phyloP scores from a whole-genome alignment of 2,329 filamentous ascomycete species.

The Phyllosticta capitalensis region DNA sequence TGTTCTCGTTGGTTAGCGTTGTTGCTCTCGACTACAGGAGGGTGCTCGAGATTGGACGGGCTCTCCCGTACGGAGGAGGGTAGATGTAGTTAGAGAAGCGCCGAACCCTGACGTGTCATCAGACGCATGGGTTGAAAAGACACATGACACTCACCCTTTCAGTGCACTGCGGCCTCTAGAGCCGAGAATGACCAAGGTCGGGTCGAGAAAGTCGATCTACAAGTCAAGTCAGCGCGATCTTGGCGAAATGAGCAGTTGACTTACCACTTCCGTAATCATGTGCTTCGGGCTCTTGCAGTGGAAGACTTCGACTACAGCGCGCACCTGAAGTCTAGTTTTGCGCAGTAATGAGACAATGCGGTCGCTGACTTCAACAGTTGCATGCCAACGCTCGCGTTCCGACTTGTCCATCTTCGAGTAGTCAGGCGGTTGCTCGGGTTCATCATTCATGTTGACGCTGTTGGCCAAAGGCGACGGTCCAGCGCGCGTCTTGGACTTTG shows the following conservation, averaged over 20 bases:
- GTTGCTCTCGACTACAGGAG: not conserved
- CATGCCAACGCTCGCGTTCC: conserved; percentile 71
- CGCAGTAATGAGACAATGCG: conserved; percentile 75
- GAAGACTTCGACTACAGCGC: conserved; percentile 89
- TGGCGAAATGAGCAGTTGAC: conserved; percentile 19
- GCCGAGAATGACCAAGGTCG: conserved; percentile 86
- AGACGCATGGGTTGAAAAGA: not conserved
- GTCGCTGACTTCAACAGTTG: conserved; percentile 75
- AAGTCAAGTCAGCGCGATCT: not conserved
- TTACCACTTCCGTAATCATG: conserved; percentile 81
- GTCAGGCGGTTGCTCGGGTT: conserved; percentile 17
- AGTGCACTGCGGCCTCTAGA: conserved; percentile 84
- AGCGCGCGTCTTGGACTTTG: conserved; percentile 17
- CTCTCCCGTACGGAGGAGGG: not conserved
- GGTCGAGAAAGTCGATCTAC: conserved; percentile 77
- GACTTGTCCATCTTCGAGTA: conserved; percentile 37
- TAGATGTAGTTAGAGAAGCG: not conserved
- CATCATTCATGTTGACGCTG: conserved; percentile 24
- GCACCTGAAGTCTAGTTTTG: conserved; percentile 85
- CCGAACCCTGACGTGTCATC: not conserved
- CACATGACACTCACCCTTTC: conserved; percentile 60
- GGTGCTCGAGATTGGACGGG: not conserved
- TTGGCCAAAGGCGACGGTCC: conserved; percentile 26
- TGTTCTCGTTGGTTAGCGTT: conserved; percentile 28
- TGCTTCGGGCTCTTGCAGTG: conserved; percentile 98